Evolutionary conservation across 2,329 filamentous ascomycete species (phyloP).

Genomic region (Venturia asperata): DNA sequence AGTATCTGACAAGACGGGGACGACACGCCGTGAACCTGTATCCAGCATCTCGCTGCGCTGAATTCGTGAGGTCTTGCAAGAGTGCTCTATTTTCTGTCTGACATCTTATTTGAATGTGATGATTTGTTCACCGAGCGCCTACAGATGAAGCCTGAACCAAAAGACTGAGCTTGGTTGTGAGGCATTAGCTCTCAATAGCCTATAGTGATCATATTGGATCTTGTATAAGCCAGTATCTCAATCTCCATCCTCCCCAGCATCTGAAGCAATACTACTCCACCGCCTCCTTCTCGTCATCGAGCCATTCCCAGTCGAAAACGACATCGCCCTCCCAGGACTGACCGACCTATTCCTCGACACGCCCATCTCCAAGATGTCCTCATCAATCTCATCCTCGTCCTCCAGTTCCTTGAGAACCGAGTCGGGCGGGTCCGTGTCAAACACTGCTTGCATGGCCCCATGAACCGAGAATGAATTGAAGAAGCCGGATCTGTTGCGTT

Average conservation of each 20-base stretch:
- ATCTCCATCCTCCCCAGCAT: neutral
- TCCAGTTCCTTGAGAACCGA: constrained; percentile 41
- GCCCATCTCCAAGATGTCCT: constrained; percentile 26
- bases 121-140: too few relatives aligned
- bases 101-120: neutral
- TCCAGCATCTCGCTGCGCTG: neutral
- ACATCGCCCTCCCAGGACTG: constrained; percentile 15
- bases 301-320: neutral
- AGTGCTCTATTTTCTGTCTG: neutral
- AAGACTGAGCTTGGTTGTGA: neutral
- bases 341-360: constrained; percentile 14
- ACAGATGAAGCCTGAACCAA: neutral
- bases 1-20: neutral
- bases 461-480: constrained; percentile 66
- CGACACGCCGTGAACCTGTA: too few relatives aligned
- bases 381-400: constrained; percentile 43
- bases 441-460: constrained; percentile 64
- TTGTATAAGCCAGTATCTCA: neutral
- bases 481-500: constrained; percentile 43
- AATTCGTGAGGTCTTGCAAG: neutral
- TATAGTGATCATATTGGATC: neutral
- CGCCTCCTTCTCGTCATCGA: neutral
- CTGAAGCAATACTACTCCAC: constrained; percentile 1
- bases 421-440: constrained; percentile 62
- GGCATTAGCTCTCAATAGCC: too few relatives aligned